Base-by-base conservation (phyloP, 768 basidiomycete species). In the Tulasnella sp. region DNA sequence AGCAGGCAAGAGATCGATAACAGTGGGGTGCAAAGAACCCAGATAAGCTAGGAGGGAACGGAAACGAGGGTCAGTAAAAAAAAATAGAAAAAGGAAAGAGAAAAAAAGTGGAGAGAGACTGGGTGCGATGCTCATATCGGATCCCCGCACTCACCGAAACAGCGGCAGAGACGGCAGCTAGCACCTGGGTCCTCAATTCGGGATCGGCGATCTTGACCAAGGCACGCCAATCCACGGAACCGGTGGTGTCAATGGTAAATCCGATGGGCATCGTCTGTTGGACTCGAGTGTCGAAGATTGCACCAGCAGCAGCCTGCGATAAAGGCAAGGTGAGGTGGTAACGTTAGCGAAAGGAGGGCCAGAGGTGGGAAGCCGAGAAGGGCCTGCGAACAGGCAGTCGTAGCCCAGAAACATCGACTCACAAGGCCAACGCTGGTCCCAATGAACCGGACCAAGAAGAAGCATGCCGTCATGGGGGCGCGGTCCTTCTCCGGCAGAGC, bases 381-480 rank as follows among this genome's bases (percentile, higher is more conserved):
- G 61, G 23, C 61, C 26, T 35, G 26, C 15, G 61, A n/a, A 35
- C 4, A 67, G 61, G 61, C 26, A 57, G 55, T 26, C 55, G n/a
- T 0, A 75, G 32, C 69, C 46, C 11, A 46, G 70, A 74, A 73
- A n/a, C 23, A 42, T 70, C 23, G 16, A 83, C 91, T 81, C 83
- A 93, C 93, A 85, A 95, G 84, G 79, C 93, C 93, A 51, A 91
- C 86, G 2, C 93, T 94, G 42, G 93, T 92, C 11, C 93, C 93
- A 48, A 93, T 94, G 84, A 95, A 95, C 67, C 93, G 88, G 69
- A 94, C 92, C 77, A 95, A 87, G 84, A 95, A 95, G 83, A 95
- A 95, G 15, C 93, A 93, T 82, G 93, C 91, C 13, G 94, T 95
- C 40, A 92, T 92, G 29, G 90, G 88, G 4, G 93, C 93, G 74